These are phyloP conservation scores for Wallemia ichthyophaga DNA, from an alignment of 1,284 basidiomycete species.

Conservation along the genomic window DNA sequence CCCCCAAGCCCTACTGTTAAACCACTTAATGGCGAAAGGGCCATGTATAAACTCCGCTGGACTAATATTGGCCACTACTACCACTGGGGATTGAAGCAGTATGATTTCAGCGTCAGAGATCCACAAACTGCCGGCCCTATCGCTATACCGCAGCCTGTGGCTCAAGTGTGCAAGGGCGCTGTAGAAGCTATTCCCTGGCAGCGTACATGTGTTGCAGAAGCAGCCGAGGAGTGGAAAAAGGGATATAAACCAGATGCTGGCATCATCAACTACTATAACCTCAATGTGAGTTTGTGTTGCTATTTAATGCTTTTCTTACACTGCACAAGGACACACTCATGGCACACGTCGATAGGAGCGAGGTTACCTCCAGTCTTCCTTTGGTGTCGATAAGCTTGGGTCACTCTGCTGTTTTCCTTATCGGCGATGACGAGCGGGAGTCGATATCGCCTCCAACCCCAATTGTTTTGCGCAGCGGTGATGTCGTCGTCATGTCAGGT, in stretches of 20 bases:
- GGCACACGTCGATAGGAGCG: neutral
- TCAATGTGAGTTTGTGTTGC: neutral
- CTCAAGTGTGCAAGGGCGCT: neutral
- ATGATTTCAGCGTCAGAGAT: neutral
- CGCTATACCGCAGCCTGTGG: neutral
- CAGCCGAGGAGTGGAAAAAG: neutral
- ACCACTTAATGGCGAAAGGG: neutral
- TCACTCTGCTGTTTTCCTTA: neutral
- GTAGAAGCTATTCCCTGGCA: neutral
- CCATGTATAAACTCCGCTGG: neutral
- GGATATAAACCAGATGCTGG: neutral
- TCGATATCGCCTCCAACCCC: neutral
- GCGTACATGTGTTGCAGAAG: neutral
- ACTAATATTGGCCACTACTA: neutral
- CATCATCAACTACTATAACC: neutral
- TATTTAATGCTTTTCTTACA: neutral
- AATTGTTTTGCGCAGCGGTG: neutral
- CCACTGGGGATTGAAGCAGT: neutral
- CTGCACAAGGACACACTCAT: neutral
- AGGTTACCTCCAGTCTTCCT: neutral
- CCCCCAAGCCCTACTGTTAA: neutral
- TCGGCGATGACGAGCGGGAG: neutral
- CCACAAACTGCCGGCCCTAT: neutral
- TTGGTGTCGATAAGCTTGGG: neutral
- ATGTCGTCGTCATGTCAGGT: neutral